A percentile compares a stretch with the other conserved stretches of the same genome.
Conservation (phyloP, 2,329 filamentous ascomycete genomes). For the Aspergillus costaricaensis region DNA sequence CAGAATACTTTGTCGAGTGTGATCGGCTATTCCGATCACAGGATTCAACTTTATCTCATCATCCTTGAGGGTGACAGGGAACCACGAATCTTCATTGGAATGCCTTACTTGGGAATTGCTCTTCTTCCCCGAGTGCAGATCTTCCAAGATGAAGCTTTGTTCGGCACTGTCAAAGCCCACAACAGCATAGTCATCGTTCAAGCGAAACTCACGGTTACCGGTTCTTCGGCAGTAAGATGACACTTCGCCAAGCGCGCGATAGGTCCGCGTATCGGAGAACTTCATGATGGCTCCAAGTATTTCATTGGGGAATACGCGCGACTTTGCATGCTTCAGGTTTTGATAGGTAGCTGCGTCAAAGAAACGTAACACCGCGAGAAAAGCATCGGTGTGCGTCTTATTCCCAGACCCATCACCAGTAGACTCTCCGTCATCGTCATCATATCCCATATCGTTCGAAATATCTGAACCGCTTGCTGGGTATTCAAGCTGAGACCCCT, state of each 20-base stretch:
- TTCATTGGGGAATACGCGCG: constrained; percentile 21
- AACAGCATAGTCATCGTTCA: constrained; percentile 20
- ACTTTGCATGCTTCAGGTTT: constrained; percentile 7
- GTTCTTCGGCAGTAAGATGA: constrained; percentile 16
- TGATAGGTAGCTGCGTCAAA: constrained; percentile 14
- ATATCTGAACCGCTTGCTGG: neutral
- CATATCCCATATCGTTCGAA: neutral
- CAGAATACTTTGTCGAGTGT: constrained; percentile 14
- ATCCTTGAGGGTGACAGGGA: neutral
- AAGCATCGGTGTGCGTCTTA: neutral
- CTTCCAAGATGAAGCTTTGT: constrained; percentile 8
- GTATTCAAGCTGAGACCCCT: neutral
- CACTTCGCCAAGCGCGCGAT: constrained; percentile 11
- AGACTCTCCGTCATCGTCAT: neutral
- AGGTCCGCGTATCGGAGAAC: constrained; percentile 19
- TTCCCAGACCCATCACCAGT: neutral
- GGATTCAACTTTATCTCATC: constrained; percentile 8
- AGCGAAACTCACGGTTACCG: constrained; percentile 12
- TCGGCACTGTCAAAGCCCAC: constrained; percentile 3
- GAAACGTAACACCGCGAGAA: constrained; percentile 13
- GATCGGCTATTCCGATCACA: constrained; percentile 15
- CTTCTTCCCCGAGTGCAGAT: constrained; percentile 13
- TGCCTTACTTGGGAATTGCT: neutral
- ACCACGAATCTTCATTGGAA: neutral
- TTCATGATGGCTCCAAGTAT: constrained; percentile 20